These are phyloP conservation scores for Colletotrichum orchidophilum DNA, from an alignment of 2,329 filamentous ascomycete species.

Conservation along the genomic window DNA sequence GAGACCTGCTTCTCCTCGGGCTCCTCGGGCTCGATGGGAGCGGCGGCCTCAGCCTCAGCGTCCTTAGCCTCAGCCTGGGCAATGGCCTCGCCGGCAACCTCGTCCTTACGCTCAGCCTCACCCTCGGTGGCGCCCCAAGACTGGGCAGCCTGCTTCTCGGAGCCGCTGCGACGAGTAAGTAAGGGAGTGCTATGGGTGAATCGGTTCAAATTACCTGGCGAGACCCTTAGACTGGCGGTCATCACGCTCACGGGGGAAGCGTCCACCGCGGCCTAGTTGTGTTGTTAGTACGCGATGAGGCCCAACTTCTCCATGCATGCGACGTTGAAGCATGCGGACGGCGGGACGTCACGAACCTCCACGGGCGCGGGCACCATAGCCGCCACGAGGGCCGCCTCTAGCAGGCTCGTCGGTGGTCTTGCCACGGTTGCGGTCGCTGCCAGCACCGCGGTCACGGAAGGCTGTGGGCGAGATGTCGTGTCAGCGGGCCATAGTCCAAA, in stretches of 20 bases:
- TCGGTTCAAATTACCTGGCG: slow-evolving; percentile 51
- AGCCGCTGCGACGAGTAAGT: slow-evolving; percentile 64
- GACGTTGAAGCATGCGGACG: neutral
- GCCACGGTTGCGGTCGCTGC: slow-evolving; percentile 82
- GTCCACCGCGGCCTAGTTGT: slow-evolving; percentile 60
- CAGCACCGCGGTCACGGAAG: slow-evolving; percentile 89
- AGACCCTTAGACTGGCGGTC: slow-evolving; percentile 63
- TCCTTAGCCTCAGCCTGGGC: slow-evolving; percentile 87
- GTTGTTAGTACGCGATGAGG: slow-evolving; percentile 9
- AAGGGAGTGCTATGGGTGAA: slow-evolving; percentile 1
- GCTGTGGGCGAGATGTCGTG: slow-evolving; percentile 59
- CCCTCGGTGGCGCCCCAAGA: slow-evolving; percentile 90
- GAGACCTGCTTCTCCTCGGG: slow-evolving; percentile 90
- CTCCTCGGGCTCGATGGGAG: slow-evolving; percentile 72
- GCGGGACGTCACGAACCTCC: slow-evolving; percentile 56
- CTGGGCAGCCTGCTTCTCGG: slow-evolving; percentile 87
- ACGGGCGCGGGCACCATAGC: slow-evolving; percentile 70
- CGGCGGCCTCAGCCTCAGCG: slow-evolving; percentile 59
- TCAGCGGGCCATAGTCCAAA: slow-evolving; percentile 19
- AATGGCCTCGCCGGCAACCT: slow-evolving; percentile 90
- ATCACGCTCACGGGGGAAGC: slow-evolving; percentile 62
- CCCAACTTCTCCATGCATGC: neutral
- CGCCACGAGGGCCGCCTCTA: slow-evolving; percentile 61
- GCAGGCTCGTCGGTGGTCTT: slow-evolving; percentile 78
- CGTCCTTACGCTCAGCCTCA: slow-evolving; percentile 86